phyloP scores from a whole-genome alignment of 148 eudicot species.

The Vaccinium corymbosum region DNA sequence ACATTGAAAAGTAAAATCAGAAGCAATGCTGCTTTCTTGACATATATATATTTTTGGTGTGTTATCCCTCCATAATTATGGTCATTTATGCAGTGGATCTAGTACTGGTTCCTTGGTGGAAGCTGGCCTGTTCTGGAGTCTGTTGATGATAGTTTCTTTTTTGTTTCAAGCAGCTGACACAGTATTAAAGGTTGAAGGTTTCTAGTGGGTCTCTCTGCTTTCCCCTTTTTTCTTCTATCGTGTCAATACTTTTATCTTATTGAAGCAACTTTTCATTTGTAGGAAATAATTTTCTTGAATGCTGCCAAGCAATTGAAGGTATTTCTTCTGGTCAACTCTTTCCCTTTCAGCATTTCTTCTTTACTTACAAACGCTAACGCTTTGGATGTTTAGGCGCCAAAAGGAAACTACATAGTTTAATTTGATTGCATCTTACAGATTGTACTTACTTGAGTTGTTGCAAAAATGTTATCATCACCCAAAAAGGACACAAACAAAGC shows the following conservation, averaged over 20 bases:
- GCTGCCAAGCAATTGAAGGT: slow-evolving; percentile 72
- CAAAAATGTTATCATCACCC: background rate
- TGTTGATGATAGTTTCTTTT: slow-evolving; percentile 84
- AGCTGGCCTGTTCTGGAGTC: slow-evolving; percentile 80
- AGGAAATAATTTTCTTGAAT: slow-evolving; percentile 79
- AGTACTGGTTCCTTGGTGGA: slow-evolving; percentile 74
- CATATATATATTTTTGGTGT: background rate
- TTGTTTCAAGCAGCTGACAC: slow-evolving; percentile 93
- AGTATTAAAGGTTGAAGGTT: slow-evolving; percentile 65
- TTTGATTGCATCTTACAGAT: background rate
- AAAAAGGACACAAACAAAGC: background rate
- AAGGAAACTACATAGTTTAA: background rate
- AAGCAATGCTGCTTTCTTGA: background rate
- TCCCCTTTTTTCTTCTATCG: slow-evolving; percentile 1
- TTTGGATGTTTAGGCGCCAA: background rate
- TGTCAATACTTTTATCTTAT: slow-evolving; percentile 21
- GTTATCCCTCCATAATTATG: slow-evolving; percentile 4
- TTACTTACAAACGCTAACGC: background rate
- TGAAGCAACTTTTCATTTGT: slow-evolving; percentile 25
- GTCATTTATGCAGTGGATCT: slow-evolving; percentile 68
- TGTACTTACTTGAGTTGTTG: background rate
- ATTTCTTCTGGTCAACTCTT: slow-evolving; percentile 16
- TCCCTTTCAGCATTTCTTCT: background rate
- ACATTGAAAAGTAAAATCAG: background rate
- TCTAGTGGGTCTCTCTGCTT: slow-evolving; percentile 9